Base-by-base conservation (phyloP, 352 stramenopile species). In the Pythium oligandrum region DNA sequence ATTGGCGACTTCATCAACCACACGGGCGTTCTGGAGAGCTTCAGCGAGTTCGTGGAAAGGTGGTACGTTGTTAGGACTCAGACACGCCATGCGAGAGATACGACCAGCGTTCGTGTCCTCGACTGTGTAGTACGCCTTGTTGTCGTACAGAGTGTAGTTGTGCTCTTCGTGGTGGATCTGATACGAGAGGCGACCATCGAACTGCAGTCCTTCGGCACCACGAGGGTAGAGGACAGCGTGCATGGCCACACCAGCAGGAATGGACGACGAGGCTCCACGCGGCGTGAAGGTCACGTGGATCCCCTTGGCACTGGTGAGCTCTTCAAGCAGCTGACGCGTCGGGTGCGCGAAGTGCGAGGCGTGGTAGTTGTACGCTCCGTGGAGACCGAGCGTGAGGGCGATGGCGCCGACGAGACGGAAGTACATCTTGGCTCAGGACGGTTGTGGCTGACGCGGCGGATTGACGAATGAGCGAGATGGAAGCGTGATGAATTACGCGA, bases 171-270 rank as follows among this genome's bases (percentile, higher is more conserved):
- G 51, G 9, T 46, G 17, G 48, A 63, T 43, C 11, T 55, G 44
- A 53, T 73, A 73, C 47, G 60, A 61, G 10, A 73, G 39, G n/a
- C 58, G 60, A 26, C 60, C 64, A 39, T 73, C 64, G 38, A 71
- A 71, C 26, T 51, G 36, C 26, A 62, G 42, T 2, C 55, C 51
- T 34, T 36, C 53, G 1, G 55, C 51, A 9, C 39, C 44, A 26
- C 55, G 48, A 30, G 59, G 55, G 3, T 48, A 48, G 37, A 72
- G 17, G 17, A 26, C 17, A 26, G 17, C 17, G 17, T 26, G 17
- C 17, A 26, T 26, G 17, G 17, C 0, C 17, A 26, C 17, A 26
- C 17, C 17, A 26, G 17, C 17, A 26, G 17, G 17, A 26, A 26
- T 26, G 17, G 17, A 26, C 17, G 17, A 26, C 17, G 17, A 26